phyloP scores from a whole-genome alignment of 768 basidiomycete species.

The Suillus placidus region DNA sequence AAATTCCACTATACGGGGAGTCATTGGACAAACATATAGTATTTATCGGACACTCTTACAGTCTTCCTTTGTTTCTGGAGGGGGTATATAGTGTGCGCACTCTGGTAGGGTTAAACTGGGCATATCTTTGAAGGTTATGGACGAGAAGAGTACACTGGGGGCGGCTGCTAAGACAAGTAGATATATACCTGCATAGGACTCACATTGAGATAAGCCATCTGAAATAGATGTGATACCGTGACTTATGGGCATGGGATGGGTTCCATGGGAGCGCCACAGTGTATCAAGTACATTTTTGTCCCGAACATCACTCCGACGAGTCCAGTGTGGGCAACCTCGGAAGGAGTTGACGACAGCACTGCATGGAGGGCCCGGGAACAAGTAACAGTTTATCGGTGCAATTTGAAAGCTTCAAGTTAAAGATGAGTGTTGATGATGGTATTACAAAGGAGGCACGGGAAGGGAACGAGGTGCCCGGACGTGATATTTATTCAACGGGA shows the following conservation, averaged over 20 bases:
- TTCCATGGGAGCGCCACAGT: background rate
- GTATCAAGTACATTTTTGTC: background rate
- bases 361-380: no score
- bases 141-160: no score
- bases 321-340: no score
- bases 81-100: slow-evolving; percentile 33
- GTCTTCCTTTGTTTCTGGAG: slow-evolving; percentile 33
- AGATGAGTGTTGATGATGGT: no score
- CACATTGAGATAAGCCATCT: background rate
- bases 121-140: background rate
- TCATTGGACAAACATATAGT: background rate
- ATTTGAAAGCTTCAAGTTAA: no score
- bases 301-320: background rate
- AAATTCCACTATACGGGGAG: slow-evolving; percentile 34
- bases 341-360: background rate
- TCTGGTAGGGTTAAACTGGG: slow-evolving; percentile 30
- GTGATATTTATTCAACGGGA: no score
- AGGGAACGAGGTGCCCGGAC: no score
- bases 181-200: background rate
- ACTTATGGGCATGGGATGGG: background rate
- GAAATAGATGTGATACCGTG: background rate
- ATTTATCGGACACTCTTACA: slow-evolving; percentile 24
- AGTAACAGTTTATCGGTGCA: no score
- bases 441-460: no score
- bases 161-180: background rate